Evolutionary conservation across 345 rosid species (phyloP), one percentile per base, ranked within the genome.

Genomic region (Eucalyptus pauciflora): DNA sequence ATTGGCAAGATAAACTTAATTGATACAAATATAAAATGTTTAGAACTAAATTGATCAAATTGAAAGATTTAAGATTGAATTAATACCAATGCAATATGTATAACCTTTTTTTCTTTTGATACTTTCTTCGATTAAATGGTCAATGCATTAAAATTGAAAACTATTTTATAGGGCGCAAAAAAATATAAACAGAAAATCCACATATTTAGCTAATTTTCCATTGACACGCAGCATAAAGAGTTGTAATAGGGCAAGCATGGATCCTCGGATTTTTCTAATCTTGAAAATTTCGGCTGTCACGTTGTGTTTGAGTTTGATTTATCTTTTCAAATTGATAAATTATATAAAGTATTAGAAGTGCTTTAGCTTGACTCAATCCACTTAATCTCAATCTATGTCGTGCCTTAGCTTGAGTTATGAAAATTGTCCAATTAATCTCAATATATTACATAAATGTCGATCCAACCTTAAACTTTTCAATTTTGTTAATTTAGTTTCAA

Each of bases 161-260:
- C 29, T 56, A 20, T 56, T 56, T 56, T 10, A 52, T 18, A 52
- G 4, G 56, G 10, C 7, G 10, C 24, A 51, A 51, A 3, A 8
- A 8, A 1, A 52, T 56, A 56, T 56, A 56, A 56, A 56, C 5
- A 22, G 5, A 56, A 56, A 56, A 56, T 56, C 29, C 62, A 56
- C 29, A 5, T 24, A 24, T 60, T 60, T 60, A 60, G 67, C 31
- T 60, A 27, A 60, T 10, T 60, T 60, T 27, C 62, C 29, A 60
- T 12, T 5, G 14, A 60, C 67, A 3, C 2, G 0, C 1, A 60
- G 13, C 0, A 6, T 60, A 60, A 27, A 60, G 31, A 60, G 29
- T 60, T 60, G 67, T 60, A 10, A 60, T 60, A 17, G 9, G 56
- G 56, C 24, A 51, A 58, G 64, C 64, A 25, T 60, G 67, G 67